Evolutionary conservation across 1,139 yeast species (phyloP), one percentile per base, ranked within the genome.

Genomic region (Magnusiomyces fungicola): DNA sequence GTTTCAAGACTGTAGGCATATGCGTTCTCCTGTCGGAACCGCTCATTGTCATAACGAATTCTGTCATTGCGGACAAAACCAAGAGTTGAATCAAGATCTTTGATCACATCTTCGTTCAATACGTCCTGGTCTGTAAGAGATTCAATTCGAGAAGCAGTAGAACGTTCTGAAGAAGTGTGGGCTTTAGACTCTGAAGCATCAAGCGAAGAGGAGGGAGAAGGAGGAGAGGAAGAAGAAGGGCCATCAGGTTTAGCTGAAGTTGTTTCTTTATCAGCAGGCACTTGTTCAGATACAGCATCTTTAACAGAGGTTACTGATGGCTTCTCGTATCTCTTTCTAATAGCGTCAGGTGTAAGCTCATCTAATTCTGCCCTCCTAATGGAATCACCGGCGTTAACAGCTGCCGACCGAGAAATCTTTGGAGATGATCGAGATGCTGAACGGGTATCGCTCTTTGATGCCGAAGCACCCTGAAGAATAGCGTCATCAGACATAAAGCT

Each of bases 1-100:
- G 53, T 50, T 40, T 69, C 66, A 39, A 60, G 66, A 47, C 76
- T 69, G 78, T 81, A 78, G 49, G 79, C 83, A 56, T 67, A 78
- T 0, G 84, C 81, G 45, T 73, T 71, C 36, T 70, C 61, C 48
- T 75, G 76, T 43, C 80, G 70, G 57, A 76, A 76, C 46, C 68
- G 60, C 37, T 69, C 70, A 50, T 76, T 78, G 30, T 72, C 74
- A 16, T 68, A 69, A 21, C 58, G 48, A 25, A 71, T 71, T 45
- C 65, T 68, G 32, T 69, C 67, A 23, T 63, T 62, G 50, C 74
- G 75, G 1, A 80, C 76, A 10, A 67, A 65, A 48, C 70, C 65
- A 44, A 81, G 66, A 48, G 74, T 78, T 0, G 58, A 61, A 52
- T 74, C 64, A 10, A 69, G 57, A 22, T 59, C 60, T 19, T 55